phyloP scores from a whole-genome alignment of 768 basidiomycete genomes.

The Serendipita sp. region DNA sequence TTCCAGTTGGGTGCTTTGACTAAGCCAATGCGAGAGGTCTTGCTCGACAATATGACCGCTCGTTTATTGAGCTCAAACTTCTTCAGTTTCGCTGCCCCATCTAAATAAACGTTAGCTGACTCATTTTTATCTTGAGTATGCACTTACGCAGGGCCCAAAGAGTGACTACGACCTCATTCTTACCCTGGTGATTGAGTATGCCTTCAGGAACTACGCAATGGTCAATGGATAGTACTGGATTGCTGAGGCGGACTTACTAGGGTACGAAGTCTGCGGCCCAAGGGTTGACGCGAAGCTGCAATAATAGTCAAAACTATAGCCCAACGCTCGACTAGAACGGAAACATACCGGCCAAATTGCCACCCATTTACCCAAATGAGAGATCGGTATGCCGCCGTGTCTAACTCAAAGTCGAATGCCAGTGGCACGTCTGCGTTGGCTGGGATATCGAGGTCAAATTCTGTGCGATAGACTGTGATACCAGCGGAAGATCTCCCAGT shows the following conservation, averaged over 20 bases:
- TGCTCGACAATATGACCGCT: not conserved
- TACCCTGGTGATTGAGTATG: slow-evolving; percentile 18
- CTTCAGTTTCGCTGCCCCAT: not conserved
- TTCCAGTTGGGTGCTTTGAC: not conserved
- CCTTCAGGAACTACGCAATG: slow-evolving; percentile 17
- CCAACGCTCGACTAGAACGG: slow-evolving; percentile 5
- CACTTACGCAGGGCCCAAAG: slow-evolving; percentile 17
- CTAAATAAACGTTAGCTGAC: not conserved
- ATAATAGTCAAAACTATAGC: not conserved
- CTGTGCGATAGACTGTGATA: slow-evolving; percentile 17
- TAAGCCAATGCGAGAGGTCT: not conserved
- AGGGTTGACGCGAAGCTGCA: not conserved
- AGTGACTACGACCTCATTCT: slow-evolving; percentile 16
- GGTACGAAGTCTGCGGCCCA: not conserved
- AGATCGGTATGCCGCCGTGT: slow-evolving; percentile 15
- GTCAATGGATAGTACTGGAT: not conserved
- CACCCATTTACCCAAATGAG: slow-evolving; percentile 21
- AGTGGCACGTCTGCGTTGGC: slow-evolving; percentile 16
- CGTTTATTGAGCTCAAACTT: not conserved
- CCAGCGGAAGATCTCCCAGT: not conserved
- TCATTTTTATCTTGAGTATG: not conserved
- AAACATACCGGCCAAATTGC: slow-evolving; percentile 19
- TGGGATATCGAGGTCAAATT: slow-evolving; percentile 18
- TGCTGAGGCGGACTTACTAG: not conserved
- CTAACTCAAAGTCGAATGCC: slow-evolving; percentile 15